Evolutionary conservation across 352 stramenopile genomes (phyloP), one percentile per base, ranked within the genome.

Genomic region (Phytopythium aichiense): DNA sequence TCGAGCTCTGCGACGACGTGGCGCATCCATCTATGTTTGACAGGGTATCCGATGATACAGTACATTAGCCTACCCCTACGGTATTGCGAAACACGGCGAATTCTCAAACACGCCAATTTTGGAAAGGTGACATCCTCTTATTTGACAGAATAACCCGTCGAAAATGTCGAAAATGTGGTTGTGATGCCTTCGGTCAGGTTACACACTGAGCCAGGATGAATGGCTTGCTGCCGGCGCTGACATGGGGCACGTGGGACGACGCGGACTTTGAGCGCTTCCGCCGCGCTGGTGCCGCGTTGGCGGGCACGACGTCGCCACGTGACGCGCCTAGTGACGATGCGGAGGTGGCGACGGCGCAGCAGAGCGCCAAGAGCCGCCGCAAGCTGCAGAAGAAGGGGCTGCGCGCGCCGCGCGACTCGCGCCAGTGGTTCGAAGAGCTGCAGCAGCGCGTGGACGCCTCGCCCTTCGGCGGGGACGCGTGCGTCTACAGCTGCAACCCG

Each of bases 161-260:
- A 35, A 51, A 33, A 46, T 46, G 37, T 35, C 12, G 33, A 48
- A 46, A 38, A 31, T 31, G n/a, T n/a, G n/a, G n/a, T n/a, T n/a
- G n/a, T n/a, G n/a, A n/a, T 38, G 49, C 49, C 16, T 28, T 30
- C 52, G 13, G 11, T 23, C 12, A 20, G 25, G 22, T 49, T 30
- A 52, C 46, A 9, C 18, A 9, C 46, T 35, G 16, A 11, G 18
- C 16, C 28, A 25, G 23, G n/a, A 92, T 92, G 84, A 92, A 92
- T 71, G 78, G 77, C 45, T 71, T 92, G 49, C 67, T 92, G 55
- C 62, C 84, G n/a, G 57, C 64, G 20, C 66, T 86, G 58, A 92
- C 84, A 33, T 92, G 84, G 84, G 81, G 84, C 55, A 91, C 79
- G 8, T 92, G 84, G 84, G 83, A 90, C 65, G 72, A 72, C 70